Conservation (phyloP, 495 filamentous ascomycete genomes). For the Podospora didyma region DNA sequence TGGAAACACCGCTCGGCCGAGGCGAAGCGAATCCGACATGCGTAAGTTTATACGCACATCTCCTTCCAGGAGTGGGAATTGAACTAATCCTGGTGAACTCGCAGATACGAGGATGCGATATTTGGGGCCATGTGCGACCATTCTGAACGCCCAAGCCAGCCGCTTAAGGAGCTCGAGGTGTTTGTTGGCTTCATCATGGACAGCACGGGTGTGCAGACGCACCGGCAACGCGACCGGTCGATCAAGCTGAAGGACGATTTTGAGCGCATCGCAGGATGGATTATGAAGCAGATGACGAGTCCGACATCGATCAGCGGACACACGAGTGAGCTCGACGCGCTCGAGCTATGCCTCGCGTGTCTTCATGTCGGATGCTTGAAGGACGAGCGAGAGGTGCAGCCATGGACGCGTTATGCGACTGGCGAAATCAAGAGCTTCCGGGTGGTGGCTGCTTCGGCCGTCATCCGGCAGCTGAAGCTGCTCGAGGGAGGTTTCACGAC, state of each 20-base stretch:
- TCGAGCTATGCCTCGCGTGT: conserved; percentile 39
- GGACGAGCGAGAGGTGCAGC: not conserved
- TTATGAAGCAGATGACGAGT: conserved; percentile 36
- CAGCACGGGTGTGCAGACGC: conserved; percentile 52
- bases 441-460: conserved; percentile 32
- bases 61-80: not conserved
- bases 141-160: conserved; percentile 52
- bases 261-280: conserved; percentile 45
- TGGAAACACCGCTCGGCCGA: conserved; percentile 36
- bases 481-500: not conserved
- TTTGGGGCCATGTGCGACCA: conserved; percentile 51
- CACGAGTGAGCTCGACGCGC: conserved; percentile 9
- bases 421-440: conserved; percentile 33
- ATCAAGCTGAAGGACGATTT: conserved; percentile 60
- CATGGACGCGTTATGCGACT: conserved; percentile 9
- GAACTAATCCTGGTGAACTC: not conserved
- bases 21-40: conserved; percentile 50
- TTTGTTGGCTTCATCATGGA: conserved; percentile 72
- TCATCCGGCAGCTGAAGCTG: conserved; percentile 27
- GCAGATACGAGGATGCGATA: conserved; percentile 66
- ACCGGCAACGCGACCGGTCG: conserved; percentile 60
- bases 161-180: conserved; percentile 69
- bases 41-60: conserved; percentile 36
- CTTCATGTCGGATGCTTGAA: conserved; percentile 19
- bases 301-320: not conserved